These are phyloP conservation scores for Blastobotrys raffinosifermentans DNA, from an alignment of 1,139 yeast species.

Conservation along the genomic window DNA sequence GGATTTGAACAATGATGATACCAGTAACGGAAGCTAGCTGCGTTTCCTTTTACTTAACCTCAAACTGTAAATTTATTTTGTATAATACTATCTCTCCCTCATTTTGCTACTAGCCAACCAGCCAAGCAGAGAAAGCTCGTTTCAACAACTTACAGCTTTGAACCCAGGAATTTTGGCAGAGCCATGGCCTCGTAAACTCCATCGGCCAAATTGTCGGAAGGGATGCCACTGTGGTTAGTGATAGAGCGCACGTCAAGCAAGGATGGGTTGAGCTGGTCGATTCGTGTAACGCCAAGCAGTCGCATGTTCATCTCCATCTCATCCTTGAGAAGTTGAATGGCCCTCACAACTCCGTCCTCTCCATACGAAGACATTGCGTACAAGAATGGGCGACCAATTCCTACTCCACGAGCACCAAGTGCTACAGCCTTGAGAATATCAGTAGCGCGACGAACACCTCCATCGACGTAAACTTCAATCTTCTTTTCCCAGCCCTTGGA, in stretches of 20 bases:
- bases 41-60: no score
- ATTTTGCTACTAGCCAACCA: no score
- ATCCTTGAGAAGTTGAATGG: constrained; percentile 70
- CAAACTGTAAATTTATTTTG: no score
- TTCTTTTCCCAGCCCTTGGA: constrained; percentile 44
- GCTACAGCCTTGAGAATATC: constrained; percentile 68
- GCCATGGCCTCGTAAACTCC: constrained; percentile 38
- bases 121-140: no score
- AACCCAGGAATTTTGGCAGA: constrained; percentile 29
- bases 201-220: constrained; percentile 43
- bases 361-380: constrained; percentile 76
- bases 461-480: constrained; percentile 63
- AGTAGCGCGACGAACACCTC: constrained; percentile 71
- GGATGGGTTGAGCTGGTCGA: constrained; percentile 56
- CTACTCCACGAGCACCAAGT: constrained; percentile 73
- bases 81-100: no score
- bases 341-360: constrained; percentile 70
- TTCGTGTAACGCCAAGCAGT: constrained; percentile 64
- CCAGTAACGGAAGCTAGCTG: no score
- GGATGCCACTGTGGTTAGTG: constrained; percentile 36
- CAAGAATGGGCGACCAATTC: constrained; percentile 69
- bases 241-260: constrained; percentile 44
- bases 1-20: no score
- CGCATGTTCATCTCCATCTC: constrained; percentile 89
- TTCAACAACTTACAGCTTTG: constrained; percentile 26